A percentile compares a stretch with the other conserved stretches of the same genome.
Evolutionary conservation across 2,329 filamentous ascomycete genomes (phyloP).

Genomic region (Cadophora sp.): DNA sequence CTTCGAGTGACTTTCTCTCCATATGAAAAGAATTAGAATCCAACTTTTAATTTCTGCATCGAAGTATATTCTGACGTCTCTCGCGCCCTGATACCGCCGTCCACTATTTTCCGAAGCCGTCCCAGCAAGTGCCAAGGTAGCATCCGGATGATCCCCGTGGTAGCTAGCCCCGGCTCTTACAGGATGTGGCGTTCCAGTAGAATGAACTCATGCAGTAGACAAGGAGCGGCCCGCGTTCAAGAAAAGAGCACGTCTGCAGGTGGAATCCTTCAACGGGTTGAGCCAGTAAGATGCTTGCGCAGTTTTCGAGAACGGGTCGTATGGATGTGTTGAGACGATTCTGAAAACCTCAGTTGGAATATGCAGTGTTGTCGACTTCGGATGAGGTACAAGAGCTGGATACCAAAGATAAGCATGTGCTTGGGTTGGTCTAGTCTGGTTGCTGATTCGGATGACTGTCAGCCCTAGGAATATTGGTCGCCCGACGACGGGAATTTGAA

Average conservation of each 20-base stretch:
- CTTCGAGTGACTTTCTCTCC: not conserved
- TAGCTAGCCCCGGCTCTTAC: not conserved
- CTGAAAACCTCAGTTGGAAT: not conserved
- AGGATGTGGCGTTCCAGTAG: not conserved
- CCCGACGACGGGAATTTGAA: not conserved
- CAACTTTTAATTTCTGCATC: not conserved
- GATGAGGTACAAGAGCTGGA: not conserved
- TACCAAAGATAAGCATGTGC: not conserved
- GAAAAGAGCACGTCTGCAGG: not conserved
- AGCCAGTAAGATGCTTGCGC: not conserved
- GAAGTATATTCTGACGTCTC: not conserved
- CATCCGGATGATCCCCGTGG: conserved; percentile 1
- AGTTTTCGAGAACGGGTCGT: not conserved
- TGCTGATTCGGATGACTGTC: not conserved
- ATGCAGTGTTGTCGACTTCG: not conserved
- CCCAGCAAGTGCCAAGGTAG: not conserved
- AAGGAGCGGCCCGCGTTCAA: not conserved
- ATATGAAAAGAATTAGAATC: not conserved
- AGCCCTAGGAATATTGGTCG: conserved; percentile 3
- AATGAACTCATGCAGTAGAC: not conserved
- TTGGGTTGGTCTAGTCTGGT: not conserved
- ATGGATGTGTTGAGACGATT: not conserved
- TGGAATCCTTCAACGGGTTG: not conserved
- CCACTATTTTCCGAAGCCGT: not conserved
- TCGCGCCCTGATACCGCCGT: not conserved